Percentiles rank a stretch among this genome's conserved stretches.
These are phyloP conservation scores for Boechera stricta DNA, from an alignment of 345 rosid species.

Conservation along the genomic window DNA sequence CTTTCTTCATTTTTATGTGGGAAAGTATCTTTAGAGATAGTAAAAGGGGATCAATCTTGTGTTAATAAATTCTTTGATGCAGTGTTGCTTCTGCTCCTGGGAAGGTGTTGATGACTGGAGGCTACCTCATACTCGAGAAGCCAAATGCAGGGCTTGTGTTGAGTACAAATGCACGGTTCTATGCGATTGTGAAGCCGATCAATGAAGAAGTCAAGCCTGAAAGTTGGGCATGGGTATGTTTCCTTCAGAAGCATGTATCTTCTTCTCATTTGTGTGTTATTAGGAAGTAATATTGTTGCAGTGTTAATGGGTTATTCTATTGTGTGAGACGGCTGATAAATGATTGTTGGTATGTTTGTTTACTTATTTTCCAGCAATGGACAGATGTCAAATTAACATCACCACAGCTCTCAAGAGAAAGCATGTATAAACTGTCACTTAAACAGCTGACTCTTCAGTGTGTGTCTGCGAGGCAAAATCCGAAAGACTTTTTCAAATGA, in stretches of 20 bases:
- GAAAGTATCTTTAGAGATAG: conserved; percentile 10
- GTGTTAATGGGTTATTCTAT: background rate
- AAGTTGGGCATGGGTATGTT: conserved; percentile 88
- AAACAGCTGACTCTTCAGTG: conserved; percentile 65
- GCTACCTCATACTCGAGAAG: conserved; percentile 89
- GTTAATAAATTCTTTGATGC: background rate
- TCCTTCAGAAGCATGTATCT: conserved; percentile 11
- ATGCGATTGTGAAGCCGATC: conserved; percentile 83
- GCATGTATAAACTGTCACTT: conserved; percentile 74
- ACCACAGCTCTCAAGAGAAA: conserved; percentile 91
- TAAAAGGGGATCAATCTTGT: conserved; percentile 14
- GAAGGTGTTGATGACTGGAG: conserved; percentile 94
- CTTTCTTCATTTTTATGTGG: background rate
- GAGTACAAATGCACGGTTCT: conserved; percentile 94
- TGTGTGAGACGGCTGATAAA: conserved; percentile 13
- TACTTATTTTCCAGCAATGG: conserved; percentile 59
- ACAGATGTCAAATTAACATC: conserved; percentile 87
- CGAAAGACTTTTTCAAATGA: conserved; percentile 17
- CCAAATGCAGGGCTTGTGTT: conserved; percentile 92
- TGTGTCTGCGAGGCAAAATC: conserved; percentile 70
- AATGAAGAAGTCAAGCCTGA: conserved; percentile 67
- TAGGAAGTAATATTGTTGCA: background rate
- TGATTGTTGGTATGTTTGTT: conserved; percentile 17
- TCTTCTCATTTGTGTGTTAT: background rate
- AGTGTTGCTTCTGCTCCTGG: conserved; percentile 99